These are phyloP conservation scores for Pestalotiopsis sp. DNA, from an alignment of 2,329 filamentous ascomycete genomes.

Conservation along the genomic window DNA sequence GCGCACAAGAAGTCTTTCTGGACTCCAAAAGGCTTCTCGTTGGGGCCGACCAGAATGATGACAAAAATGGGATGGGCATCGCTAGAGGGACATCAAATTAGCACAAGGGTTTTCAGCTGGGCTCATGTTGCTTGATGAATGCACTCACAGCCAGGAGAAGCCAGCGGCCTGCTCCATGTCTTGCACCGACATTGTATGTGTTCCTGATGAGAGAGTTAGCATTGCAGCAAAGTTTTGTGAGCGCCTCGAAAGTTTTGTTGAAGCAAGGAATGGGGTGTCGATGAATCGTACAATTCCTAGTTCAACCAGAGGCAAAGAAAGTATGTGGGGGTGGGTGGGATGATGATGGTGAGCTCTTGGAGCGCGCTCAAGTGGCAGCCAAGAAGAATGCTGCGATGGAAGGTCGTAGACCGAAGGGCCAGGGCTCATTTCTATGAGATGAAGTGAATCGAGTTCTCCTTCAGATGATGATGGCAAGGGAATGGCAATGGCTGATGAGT, in stretches of 20 bases:
- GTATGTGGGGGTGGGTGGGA: no score
- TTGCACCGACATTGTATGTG: neutral
- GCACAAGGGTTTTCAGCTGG: neutral
- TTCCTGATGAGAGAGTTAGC: neutral
- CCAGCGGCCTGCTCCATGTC: conserved; percentile 1
- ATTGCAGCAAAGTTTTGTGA: neutral
- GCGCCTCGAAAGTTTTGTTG: neutral
- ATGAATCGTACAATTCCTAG: neutral
- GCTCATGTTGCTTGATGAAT: neutral
- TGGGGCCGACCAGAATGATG: conserved; percentile 55
- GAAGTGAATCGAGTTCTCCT: neutral
- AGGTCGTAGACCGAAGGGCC: neutral
- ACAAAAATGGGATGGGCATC: conserved; percentile 60
- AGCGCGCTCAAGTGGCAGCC: neutral
- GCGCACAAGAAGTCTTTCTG: conserved; percentile 62
- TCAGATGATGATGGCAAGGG: neutral
- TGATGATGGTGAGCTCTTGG: neutral
- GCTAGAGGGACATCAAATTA: conserved; percentile 31
- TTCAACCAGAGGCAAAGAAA: no score
- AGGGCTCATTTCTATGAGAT: neutral
- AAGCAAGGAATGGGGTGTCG: neutral
- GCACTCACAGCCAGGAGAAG: conserved; percentile 13
- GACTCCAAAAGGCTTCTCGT: conserved; percentile 58
- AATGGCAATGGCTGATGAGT: neutral
- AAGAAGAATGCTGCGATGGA: neutral